These are phyloP conservation scores for Thielaviopsis musarum DNA, from an alignment of 2,329 filamentous ascomycete species.

Conservation along the genomic window DNA sequence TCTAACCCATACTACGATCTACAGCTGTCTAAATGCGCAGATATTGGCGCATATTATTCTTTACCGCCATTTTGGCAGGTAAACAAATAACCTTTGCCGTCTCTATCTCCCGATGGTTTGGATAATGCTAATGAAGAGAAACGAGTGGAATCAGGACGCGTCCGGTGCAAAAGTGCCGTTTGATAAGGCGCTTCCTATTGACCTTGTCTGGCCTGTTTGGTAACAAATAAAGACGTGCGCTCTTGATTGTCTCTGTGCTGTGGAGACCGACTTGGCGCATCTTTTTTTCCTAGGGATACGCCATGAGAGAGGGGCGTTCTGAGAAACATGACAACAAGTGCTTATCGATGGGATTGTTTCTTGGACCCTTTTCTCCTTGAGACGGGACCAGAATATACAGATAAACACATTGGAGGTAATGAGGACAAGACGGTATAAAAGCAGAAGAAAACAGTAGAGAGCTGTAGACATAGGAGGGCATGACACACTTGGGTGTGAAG, in stretches of 20 bases:
- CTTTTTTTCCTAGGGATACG: too few species aligned
- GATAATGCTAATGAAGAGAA: neutral
- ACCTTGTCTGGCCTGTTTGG: neutral
- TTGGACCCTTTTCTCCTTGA: too few species aligned
- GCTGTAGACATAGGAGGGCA: too few species aligned
- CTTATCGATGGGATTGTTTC: too few species aligned
- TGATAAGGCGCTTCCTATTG: neutral
- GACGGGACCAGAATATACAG: too few species aligned
- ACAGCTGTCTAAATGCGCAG: neutral
- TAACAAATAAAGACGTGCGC: neutral
- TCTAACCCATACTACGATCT: neutral
- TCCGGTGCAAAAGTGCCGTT: neutral
- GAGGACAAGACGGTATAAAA: too few species aligned
- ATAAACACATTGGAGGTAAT: too few species aligned
- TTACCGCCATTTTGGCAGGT: neutral
- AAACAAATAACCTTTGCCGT: neutral
- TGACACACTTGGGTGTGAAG: too few species aligned
- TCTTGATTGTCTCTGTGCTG: neutral
- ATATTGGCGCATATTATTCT: neutral
- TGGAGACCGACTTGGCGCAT: neutral
- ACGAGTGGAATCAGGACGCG: neutral
- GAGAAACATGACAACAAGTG: too few species aligned
- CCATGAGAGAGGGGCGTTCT: too few species aligned
- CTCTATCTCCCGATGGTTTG: neutral
- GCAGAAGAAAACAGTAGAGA: too few species aligned